Percentiles rank a stretch among this genome's conserved stretches.
These are phyloP conservation scores for Nannochloropsis oceanica DNA, from an alignment of 108 stramenopile species.

Conservation along the genomic window DNA sequence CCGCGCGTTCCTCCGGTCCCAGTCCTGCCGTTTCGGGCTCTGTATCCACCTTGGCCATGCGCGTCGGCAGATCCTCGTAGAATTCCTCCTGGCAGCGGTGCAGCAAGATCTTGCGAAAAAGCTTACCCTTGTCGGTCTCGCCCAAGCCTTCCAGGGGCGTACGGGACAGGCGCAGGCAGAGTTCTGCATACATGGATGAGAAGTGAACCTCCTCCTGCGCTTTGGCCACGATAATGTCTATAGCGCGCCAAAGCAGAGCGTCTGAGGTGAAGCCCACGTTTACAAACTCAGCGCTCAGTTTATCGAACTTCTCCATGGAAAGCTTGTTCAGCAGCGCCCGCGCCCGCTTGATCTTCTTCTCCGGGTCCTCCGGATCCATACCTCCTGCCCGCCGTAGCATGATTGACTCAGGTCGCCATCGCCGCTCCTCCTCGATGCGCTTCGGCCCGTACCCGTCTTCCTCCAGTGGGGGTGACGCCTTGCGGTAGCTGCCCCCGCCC, in stretches of 20 bases:
- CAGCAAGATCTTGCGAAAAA: conserved; percentile 28
- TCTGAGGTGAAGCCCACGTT: conserved; percentile 3
- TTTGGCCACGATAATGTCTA: conserved; percentile 25
- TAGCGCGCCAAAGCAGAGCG: conserved; percentile 1
- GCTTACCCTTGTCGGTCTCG: conserved; percentile 22
- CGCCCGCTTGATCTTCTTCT: conserved; percentile 12
- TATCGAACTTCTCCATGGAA: conserved; percentile 26
- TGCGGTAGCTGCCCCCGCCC: neutral
- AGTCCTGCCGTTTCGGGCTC: neutral
- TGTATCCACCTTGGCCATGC: neutral
- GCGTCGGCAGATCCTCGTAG: conserved; percentile 4
- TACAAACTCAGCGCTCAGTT: conserved; percentile 16
- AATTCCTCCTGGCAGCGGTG: conserved; percentile 27
- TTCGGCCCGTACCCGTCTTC: neutral
- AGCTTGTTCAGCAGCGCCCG: conserved; percentile 28
- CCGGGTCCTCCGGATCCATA: neutral
- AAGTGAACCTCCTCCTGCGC: conserved; percentile 32
- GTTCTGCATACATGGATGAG: conserved; percentile 32
- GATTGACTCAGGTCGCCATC: neutral
- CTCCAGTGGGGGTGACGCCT: neutral
- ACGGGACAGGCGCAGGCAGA: conserved; percentile 12
- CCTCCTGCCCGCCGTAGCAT: neutral
- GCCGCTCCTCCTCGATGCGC: neutral
- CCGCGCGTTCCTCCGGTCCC: conserved; percentile 7
- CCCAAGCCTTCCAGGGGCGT: conserved; percentile 9